Evolutionary conservation across 176 grass and related monocot genomes (phyloP), one percentile per base, ranked within the genome.

Genomic region (Phragmites australis): DNA sequence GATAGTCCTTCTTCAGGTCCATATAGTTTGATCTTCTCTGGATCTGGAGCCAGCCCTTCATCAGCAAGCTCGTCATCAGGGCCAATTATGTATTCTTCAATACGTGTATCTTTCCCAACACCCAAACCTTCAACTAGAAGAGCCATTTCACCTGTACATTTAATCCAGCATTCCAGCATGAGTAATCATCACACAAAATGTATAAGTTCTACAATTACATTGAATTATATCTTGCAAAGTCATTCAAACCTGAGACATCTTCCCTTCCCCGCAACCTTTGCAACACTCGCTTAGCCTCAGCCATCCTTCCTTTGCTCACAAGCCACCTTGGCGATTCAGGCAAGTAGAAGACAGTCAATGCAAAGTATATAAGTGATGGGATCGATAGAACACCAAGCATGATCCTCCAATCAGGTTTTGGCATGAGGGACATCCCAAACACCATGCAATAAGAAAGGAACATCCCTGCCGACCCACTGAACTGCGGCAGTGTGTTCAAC

Each of bases 391-490:
- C 90, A 31, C 97, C 97, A 29, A 99, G 90, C 97, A 99, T 99
- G 64, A 94, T 43, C 84, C 97, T 95, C 97, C 97, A 99, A 16
- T 93, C 84, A 44, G 90, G 90, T 14, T 81, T 87, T 1, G 84
- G 81, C 88, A 86, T 90, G 34, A 99, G 66, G 30, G 97, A 99
- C 90, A 99, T 93, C 2, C 71, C 76, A 86, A 99, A 96, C 22
- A 93, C 93, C 93, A 99, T 96, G 74, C 97, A 99, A n/a, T 99
- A 99, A 41, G 97, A 99, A 43, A 99, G 63, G 65, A 96, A 99
- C 97, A 99, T 99, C 79, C 97, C 97, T 88, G 59, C 90, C 5
- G 90, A 99, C 2, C 97, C 97, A 18, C 84, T 99, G 79, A 99
- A 99, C 44, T 99, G 97, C 0, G 97, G 97, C 2, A 99, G 78